These are phyloP conservation scores for Dacryopinax primogenitus DNA, from an alignment of 768 basidiomycete genomes.

Conservation along the genomic window DNA sequence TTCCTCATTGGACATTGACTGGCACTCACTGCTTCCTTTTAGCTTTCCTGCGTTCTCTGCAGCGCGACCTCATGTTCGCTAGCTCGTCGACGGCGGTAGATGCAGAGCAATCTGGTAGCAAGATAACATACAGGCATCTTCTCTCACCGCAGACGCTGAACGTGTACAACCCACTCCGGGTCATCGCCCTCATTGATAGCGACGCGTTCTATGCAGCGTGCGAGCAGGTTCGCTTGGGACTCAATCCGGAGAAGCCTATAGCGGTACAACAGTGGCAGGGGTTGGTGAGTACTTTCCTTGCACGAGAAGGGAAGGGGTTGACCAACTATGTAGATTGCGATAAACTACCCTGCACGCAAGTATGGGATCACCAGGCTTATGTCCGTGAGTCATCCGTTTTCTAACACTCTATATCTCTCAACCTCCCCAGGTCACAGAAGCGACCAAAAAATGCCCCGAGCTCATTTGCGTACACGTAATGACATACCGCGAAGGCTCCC, in stretches of 20 bases:
- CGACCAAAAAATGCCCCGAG: conserved; percentile 73
- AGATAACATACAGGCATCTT: conserved; percentile 58
- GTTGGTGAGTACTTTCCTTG: conserved; percentile 24
- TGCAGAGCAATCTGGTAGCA: background rate
- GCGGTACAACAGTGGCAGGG: conserved; percentile 82
- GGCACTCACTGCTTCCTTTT: background rate
- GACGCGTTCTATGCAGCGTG: conserved; percentile 76
- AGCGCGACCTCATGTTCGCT: background rate
- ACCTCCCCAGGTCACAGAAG: conserved; percentile 40
- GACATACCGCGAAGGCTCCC: conserved; percentile 78
- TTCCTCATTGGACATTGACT: background rate
- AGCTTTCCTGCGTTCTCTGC: background rate
- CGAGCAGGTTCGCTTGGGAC: conserved; percentile 67
- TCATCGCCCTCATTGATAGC: conserved; percentile 77
- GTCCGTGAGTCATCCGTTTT: conserved; percentile 33
- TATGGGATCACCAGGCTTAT: conserved; percentile 91
- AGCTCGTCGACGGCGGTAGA: background rate
- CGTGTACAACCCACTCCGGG: conserved; percentile 23
- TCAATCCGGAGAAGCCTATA: conserved; percentile 48
- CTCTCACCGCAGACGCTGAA: conserved; percentile 53
- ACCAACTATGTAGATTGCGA: conserved; percentile 47
- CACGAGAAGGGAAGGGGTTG: background rate
- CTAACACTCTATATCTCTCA: conserved; percentile 9
- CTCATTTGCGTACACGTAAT: conserved; percentile 83
- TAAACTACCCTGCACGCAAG: conserved; percentile 87